Evolutionary conservation across 1,284 basidiomycete genomes (phyloP), one percentile per base, ranked within the genome.

Genomic region (Trametes sp.): DNA sequence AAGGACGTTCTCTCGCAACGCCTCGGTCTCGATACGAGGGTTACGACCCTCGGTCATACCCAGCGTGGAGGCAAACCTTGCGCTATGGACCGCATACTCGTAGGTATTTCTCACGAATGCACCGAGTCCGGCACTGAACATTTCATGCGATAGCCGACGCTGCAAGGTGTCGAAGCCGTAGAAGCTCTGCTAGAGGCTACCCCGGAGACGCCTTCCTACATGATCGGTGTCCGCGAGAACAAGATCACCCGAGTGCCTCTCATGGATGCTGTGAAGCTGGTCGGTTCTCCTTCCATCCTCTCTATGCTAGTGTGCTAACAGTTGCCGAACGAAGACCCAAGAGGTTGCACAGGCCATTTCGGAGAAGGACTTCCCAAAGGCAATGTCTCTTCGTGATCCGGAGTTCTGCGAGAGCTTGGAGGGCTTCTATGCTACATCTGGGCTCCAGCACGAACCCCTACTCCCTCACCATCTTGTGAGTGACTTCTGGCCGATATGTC

Each of bases 1-100:
- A 98, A 96, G 78, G 84, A 94, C 33, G 88, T 98, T 33, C 87
- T 99, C 9, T 83, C 90, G 1, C 88, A 98, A 36, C 86, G 93
- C 13, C 86, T 99, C 31, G 93, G 94, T 0, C 87, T 99, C 45
- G 97, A 99, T 77, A 97, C 97, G 0, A 85, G 98, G 61, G 97
- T 99, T 9, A 99, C 98, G n/a, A 98, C 95, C 0, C 86, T 99
- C 28, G 97, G 98, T 28, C 98, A 99, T 80, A 98, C 94, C 0
- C 97, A 99, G 76, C 88, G 97, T 66, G 97, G 97, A 59, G 97
- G 97, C 6, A 85, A 88, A 65, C 97, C 97, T 0, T 96, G 94
- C 70, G 96, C 97, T 1, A 89, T 87, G 69, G 97, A 99, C 76
- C 89, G 98, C 44, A 94, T 98, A 70, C 74, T 98, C 77, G 96